Conservation (phyloP, 371 early-diverging fungal genomes). For the Nematocida sp. region DNA sequence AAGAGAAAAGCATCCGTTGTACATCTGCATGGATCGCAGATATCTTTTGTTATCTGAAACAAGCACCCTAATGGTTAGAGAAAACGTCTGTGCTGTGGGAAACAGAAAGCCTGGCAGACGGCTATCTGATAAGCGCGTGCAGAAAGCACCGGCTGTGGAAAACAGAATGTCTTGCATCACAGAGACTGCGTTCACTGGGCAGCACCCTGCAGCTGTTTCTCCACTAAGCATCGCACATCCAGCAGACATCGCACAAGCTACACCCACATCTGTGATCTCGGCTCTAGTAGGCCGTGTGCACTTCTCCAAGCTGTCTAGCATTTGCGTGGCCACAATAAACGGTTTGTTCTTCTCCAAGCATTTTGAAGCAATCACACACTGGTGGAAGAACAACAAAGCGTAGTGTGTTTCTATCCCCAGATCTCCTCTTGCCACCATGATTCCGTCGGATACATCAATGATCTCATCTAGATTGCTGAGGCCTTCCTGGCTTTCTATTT, state of each 20-base stretch:
- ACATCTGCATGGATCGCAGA: background rate
- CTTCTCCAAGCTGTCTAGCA: slow-evolving; percentile 91
- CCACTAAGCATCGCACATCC: slow-evolving; percentile 96
- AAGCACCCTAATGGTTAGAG: background rate
- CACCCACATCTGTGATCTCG: slow-evolving; percentile 92
- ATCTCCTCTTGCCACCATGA: slow-evolving; percentile 96
- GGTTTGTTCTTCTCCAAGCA: slow-evolving; percentile 86
- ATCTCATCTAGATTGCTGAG: slow-evolving; percentile 92
- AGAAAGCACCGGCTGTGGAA: background rate
- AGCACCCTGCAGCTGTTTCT: slow-evolving; percentile 83
- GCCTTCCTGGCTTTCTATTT: slow-evolving; percentile 82
- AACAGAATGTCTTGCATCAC: slow-evolving; percentile 21
- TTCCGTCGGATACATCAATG: slow-evolving; percentile 79
- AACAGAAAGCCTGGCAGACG: background rate
- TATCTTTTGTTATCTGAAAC: slow-evolving; percentile 1
- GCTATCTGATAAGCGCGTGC: too few species aligned
- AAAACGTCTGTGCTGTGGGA: background rate
- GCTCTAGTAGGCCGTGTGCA: slow-evolving; percentile 92
- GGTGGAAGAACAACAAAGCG: slow-evolving; percentile 78
- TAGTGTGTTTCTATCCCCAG: slow-evolving; percentile 89
- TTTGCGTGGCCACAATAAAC: slow-evolving; percentile 88
- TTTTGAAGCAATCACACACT: slow-evolving; percentile 87
- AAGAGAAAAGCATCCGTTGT: background rate
- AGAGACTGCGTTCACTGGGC: slow-evolving; percentile 68
- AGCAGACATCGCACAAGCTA: slow-evolving; percentile 87